phyloP scores from a whole-genome alignment of 2,329 filamentous ascomycete species.

The Diaporthe sp. region DNA sequence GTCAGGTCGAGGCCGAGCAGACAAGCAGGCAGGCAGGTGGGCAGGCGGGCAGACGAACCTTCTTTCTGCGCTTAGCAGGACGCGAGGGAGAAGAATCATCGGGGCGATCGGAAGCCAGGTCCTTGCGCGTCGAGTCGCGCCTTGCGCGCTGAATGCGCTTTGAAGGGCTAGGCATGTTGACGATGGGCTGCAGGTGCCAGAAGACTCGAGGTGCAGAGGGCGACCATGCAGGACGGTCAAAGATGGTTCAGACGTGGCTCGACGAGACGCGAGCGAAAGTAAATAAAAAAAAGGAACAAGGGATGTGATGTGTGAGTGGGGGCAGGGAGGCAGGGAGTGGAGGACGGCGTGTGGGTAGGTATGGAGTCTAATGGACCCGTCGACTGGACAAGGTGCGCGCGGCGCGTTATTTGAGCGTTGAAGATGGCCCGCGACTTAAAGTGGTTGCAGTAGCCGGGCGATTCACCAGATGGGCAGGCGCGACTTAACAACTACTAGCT shows the following conservation, averaged over 20 bases:
- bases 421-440: slow-evolving; percentile 21
- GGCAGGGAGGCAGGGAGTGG: slow-evolving; percentile 38
- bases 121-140: slow-evolving; percentile 50
- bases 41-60: slow-evolving; percentile 56
- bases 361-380: slow-evolving; percentile 23
- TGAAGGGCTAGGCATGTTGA: slow-evolving; percentile 49
- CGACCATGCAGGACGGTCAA: slow-evolving; percentile 37
- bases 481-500: slow-evolving; percentile 6
- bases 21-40: slow-evolving; percentile 34
- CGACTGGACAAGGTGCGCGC: not conserved
- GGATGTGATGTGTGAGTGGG: slow-evolving; percentile 32
- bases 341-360: slow-evolving; percentile 26
- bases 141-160: slow-evolving; percentile 51
- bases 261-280: slow-evolving; percentile 27
- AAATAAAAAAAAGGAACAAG: slow-evolving; percentile 37
- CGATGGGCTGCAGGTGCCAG: slow-evolving; percentile 28
- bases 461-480: slow-evolving; percentile 11
- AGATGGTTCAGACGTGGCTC: slow-evolving; percentile 19
- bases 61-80: slow-evolving; percentile 75
- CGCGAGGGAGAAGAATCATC: slow-evolving; percentile 71
- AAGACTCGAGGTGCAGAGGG: slow-evolving; percentile 17
- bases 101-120: slow-evolving; percentile 46
- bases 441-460: slow-evolving; percentile 31
- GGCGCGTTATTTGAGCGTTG: slow-evolving; percentile 13
- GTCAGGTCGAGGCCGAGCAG: slow-evolving; percentile 22